These are phyloP conservation scores for Agaricus subrufescens DNA, from an alignment of 768 basidiomycete genomes.

Conservation along the genomic window DNA sequence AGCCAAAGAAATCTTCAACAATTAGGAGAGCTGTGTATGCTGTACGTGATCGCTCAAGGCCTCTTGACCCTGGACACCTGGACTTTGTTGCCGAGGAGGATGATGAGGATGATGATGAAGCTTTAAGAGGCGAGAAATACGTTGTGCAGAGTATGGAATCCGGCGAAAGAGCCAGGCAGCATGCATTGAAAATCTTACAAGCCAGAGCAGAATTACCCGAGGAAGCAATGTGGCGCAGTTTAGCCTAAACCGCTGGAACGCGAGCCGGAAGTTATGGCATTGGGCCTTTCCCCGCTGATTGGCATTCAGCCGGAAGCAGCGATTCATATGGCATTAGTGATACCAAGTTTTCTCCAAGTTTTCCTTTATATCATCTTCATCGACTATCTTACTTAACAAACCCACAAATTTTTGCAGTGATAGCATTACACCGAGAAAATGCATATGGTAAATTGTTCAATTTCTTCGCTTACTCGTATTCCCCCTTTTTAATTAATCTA, in stretches of 20 bases:
- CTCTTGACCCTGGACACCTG: slow-evolving; percentile 65
- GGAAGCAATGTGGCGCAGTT: slow-evolving; percentile 79
- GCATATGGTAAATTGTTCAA: neutral
- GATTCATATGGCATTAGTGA: slow-evolving; percentile 2
- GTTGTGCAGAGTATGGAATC: slow-evolving; percentile 20
- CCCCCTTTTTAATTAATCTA: neutral
- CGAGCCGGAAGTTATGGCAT: neutral
- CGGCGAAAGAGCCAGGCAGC: slow-evolving; percentile 48
- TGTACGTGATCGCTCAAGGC: slow-evolving; percentile 59
- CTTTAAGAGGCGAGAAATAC: slow-evolving; percentile 16
- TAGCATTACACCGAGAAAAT: neutral
- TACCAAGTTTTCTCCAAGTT: neutral
- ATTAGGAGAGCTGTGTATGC: slow-evolving; percentile 62
- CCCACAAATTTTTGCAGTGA: neutral
- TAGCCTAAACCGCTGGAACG: slow-evolving; percentile 34
- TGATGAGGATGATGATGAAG: slow-evolving; percentile 40
- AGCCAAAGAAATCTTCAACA: slow-evolving; percentile 38
- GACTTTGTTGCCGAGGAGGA: slow-evolving; percentile 53
- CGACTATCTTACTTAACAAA: neutral
- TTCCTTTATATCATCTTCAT: neutral
- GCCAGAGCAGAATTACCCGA: slow-evolving; percentile 63
- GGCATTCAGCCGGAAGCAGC: neutral
- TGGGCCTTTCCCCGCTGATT: neutral
- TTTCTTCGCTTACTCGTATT: neutral
- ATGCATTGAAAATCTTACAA: slow-evolving; percentile 66